Evolutionary conservation across 257 asterid species (phyloP), one percentile per base, ranked within the genome.

Genomic region (Capsicum pubescens): DNA sequence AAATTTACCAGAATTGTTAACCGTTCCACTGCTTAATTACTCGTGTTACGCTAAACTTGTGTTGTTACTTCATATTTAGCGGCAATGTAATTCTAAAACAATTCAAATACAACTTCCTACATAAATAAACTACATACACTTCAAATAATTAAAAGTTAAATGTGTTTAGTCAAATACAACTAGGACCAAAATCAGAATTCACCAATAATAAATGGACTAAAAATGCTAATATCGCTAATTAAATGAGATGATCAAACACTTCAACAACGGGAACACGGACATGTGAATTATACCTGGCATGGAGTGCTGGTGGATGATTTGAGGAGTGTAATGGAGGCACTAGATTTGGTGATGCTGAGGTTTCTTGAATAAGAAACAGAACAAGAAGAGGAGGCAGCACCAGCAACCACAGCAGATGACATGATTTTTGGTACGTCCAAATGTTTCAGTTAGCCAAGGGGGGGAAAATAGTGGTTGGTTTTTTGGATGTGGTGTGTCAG

Each of bases 361-460:
- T 79, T 93, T 79, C 90, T 86, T 79, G 86, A 86, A 84, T 90
- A 90, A 8, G 95, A 87, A 83, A 91, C 87, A n/a, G 95, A 81
- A 80, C 91, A 91, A 72, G 81, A 74, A 74, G 94, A 88, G 67
- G 98, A 86, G 60, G 95, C 85, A 60, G 93, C 88, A 78, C 90
- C 94, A 70, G 95, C 94, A 87, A 94, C 94, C 68, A 91, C 88
- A 26, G 92, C 86, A 39, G 94, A 86, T 84, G 94, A 81, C 93
- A 89, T 89, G 42, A 72, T 35, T n/a, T 39, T 19, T 19, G 55
- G 56, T 80, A 84, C 80, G 59, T 67, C 21, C 76, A 83, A 50
- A 8, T 78, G 52, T 11, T 52, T 19, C 12, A 26, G 0, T 42
- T 32, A 26, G 32, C 32, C 9, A 56, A 57, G 58, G 4, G 4